A percentile compares a stretch with the other conserved stretches of the same genome.
Conservation (phyloP, 805 yeast genomes). For the Schizosaccharomyces pombe region ASM294v3 CU329670.1:2401001-2401500, state of each 20-base stretch:
- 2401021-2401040: constrained; percentile 95
- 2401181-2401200: constrained; percentile 83
- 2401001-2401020: constrained; percentile 74
- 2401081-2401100: neutral
- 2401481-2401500: constrained; percentile 57
- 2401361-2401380: constrained; percentile 94
- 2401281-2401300: constrained; percentile 8
- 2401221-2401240: constrained; percentile 82
- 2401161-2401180: constrained; percentile 77
- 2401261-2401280: neutral
- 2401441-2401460: constrained; percentile 78
- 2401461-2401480: constrained; percentile 80
- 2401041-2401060: constrained; percentile 84
- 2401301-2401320: constrained; percentile 78
- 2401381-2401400: too few species aligned
- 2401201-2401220: constrained; percentile 89
- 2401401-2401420: too few species aligned
- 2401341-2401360: constrained; percentile 88
- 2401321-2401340: constrained; percentile 86
- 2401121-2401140: neutral
- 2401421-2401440: constrained; percentile 13
- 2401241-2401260: constrained; percentile 26
- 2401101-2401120: neutral
- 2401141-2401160: constrained; percentile 66
- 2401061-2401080: constrained; percentile 30